Base-by-base conservation (phyloP, 441 rosid genomes). In the Euphorbia schlechtendalii region DNA sequence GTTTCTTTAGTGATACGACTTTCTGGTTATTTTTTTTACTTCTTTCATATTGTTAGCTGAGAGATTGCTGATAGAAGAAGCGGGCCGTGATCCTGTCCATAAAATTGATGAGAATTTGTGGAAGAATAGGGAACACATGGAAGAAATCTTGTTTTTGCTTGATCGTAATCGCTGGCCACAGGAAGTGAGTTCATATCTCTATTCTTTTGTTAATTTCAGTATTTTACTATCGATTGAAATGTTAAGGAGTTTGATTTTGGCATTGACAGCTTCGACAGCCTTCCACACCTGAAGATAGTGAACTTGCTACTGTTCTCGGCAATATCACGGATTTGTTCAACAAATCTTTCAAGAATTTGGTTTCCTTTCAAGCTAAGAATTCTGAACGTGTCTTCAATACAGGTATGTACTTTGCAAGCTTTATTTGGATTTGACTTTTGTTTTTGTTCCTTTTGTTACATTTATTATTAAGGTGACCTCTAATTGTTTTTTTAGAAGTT, bases 31-130 rank as follows among this genome's bases (percentile, higher is more conserved):
- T 8, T 2, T 34, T 34, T 34, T 34, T 34, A 34, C 40, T 34
- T 27, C 30, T 27, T 27, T 27, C 2, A 27, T 27, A 27, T 27
- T 34, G 63, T 15, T 48, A 93, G 99, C 69, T 36, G 97, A 84
- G 74, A 79, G 59, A 62, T 64, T 67, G 30, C 64, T 90, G 76
- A 59, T 86, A 22, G 77, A 77, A 51, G 92, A 90, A 78, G 83
- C 91, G 8, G 82, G 77, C 41, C 68, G 65, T 52, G 80, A 73
- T 74, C 84, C 96, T 53, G 83, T 96, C n/a, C 96, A 87, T 74
- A 93, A 93, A 78, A 86, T 93, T 20, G 99, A 93, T 61, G 97
- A 90, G 82, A 93, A 93, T 78, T 81, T 93, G 93, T 93, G 99
- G 97, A 93, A 84, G 84, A 88, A 93, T 72, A 82, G 97, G 57